Evolutionary conservation across 2,329 filamentous ascomycete genomes (phyloP), one percentile per base, ranked within the genome.

Genomic region (Pseudogymnoascus sp.): DNA sequence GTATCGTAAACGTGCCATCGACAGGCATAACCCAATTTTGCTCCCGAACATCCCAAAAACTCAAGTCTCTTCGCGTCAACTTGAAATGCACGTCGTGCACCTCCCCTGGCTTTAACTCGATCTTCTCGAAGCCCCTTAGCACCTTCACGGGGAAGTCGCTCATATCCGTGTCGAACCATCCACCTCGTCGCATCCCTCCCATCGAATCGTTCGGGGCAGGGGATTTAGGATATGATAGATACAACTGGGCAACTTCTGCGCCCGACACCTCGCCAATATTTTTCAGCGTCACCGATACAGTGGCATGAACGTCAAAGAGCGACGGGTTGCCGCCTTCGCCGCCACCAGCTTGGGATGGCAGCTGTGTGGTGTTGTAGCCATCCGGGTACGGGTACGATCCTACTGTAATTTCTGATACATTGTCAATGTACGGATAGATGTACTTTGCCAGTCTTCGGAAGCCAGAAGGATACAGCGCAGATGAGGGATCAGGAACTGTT

Each of bases 41-140:
- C 39, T 75, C 69, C 11, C 75, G 71, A 0, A 83, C 80, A 67
- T 88, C 85, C 87, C 88, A 90, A 57, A 88, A 87, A 63, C 87
- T 89, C 61, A 90, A 61, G 67, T 90, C 88, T 67, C 86, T 81
- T 57, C 87, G 78, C 6, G 80, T 88, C 62, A 90, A 67, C 1
- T 76, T 74, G 68, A 90, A 78, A 28, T 78, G 74, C 0, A 89
- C 79, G 0, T 73, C 77, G 62, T 72, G 71, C 3, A 71, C 77
- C 69, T 84, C 77, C 0, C 81, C 82, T 0, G 78, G 74, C 2
- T 78, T 73, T n/a, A 90, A 70, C 38, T 75, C 72, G 1, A 88
- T 74, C 76, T 91, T 90, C 64, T 87, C 85, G 69, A 91, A 91
- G 30, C 87, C 87, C 12, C 89, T 81, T 18, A 91, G 77, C n/a